A percentile compares a stretch with the other conserved stretches of the same genome.
Conservation (phyloP, 495 filamentous ascomycete species). For the Lasiosphaeris hirsuta region DNA sequence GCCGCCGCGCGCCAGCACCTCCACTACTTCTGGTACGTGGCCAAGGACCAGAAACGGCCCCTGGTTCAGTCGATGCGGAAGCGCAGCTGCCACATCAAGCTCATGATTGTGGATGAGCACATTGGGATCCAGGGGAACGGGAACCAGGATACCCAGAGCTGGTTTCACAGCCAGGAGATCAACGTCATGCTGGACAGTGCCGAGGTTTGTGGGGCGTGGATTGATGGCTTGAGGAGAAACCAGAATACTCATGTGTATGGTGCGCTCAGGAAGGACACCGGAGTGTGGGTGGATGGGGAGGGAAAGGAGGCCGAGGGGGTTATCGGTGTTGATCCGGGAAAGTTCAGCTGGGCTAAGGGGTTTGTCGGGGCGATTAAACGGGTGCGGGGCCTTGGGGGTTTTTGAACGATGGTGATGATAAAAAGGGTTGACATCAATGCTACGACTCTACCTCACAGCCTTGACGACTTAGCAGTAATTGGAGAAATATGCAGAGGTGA, state of each 20-base stretch:
- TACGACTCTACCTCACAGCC: no score
- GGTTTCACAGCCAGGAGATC: constrained; percentile 72
- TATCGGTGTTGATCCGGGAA: constrained; percentile 56
- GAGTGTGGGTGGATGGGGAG: constrained; percentile 56
- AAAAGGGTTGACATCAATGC: no score
- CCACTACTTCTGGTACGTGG: constrained; percentile 64
- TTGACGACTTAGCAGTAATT: no score
- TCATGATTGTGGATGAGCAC: constrained; percentile 67
- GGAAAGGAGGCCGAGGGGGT: constrained; percentile 56
- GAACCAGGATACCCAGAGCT: constrained; percentile 79
- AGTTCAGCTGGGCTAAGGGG: constrained; percentile 61
- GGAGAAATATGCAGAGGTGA: no score
- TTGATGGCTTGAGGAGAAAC: constrained; percentile 58
- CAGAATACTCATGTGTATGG: constrained; percentile 70
- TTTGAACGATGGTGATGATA: no score
- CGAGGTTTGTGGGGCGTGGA: constrained; percentile 59
- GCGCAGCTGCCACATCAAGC: constrained; percentile 70
- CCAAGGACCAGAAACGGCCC: constrained; percentile 64
- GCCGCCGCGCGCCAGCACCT: constrained; percentile 45
- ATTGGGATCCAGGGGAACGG: constrained; percentile 71
- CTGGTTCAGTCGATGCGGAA: constrained; percentile 59
- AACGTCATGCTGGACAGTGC: constrained; percentile 68
- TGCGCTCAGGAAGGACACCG: constrained; percentile 51
- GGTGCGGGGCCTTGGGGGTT: constrained; percentile 59
- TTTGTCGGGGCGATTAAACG: constrained; percentile 59